Base-by-base conservation (phyloP, 2,329 filamentous ascomycete species). In the Aspergillus sp. region DNA sequence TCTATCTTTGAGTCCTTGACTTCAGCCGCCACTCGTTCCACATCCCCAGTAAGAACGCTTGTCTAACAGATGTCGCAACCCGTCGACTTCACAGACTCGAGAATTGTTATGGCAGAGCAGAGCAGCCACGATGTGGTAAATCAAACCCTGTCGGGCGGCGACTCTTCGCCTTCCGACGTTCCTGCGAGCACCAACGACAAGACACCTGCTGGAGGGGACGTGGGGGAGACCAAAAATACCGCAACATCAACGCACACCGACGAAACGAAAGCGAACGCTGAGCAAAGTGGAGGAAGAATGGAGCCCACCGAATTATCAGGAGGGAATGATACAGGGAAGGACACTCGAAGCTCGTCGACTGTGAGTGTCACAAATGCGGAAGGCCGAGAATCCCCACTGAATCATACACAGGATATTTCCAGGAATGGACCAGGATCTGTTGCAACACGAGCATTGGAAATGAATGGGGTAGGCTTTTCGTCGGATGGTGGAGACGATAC, bases 51-150 rank as follows among this genome's bases (percentile, higher is more conserved):
- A 41, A 50, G 50, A 52, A 48, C 43, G 40, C 44, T 51, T 48
- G 47, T 60, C 64, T 67, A 58, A 67, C 54, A 50, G 46, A 65
- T 62, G 54, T 61, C 54, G 54, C 57, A 56, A 50, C 53, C 43
- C 48, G 43, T 48, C 42, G 48, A 50, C 40, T 49, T 43, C 43
- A 49, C 68, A 77, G 74, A 67, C 66, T 66, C 71, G 67, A 68
- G 72, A 67, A 72, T 79, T 83, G 81, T 83, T 82, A 84, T 84
- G 81, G 81, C 81, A 82, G 80, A 83, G 79, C 77, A 80, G 78
- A 78, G 71, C 65, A 74, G 72, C 77, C 79, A 81, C 71, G 76
- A 84, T 84, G 81, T 82, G 81, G 80, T 83, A 82, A 81, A 81
- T 74, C 75, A 81, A 77, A 74, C 78, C 74, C 74, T 76, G 81